Base-by-base conservation (phyloP, 1,284 basidiomycete species). In the Irpex rosettiformis region DNA sequence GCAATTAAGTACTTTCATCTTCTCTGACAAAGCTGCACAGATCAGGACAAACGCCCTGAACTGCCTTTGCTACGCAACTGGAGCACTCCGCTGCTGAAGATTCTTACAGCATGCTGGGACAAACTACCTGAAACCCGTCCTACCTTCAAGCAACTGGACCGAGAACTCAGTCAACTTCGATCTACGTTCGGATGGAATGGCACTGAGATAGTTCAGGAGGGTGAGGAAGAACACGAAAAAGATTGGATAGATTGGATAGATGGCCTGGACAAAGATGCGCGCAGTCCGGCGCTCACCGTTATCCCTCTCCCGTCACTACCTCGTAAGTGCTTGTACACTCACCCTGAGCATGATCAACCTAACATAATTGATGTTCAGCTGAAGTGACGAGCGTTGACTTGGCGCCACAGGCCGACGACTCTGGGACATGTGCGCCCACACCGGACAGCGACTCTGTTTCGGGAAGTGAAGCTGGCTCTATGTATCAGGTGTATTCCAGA, bases 21-120 rank as follows among this genome's bases (percentile, higher is more conserved):
- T 21, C 56, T 45, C 22, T 28, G 53, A 7, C 56, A 45, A 37
- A 28, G 10, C 28, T 28, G 21, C 25, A 13, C 64, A 88, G 87
- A 74, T 52, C 80, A 84, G 61, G 77, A 87, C 58, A 77, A 75
- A 56, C 80, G 86, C 2, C 81, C 84, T 0, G 67, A 74, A 1
- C 70, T 85, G 25, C 85, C 85, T 0, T 65, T 65, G 5, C 69
- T 69, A 11, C 69, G 40, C 58, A 67, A 40, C 58, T 71, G 67
- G 64, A 66, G 55, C 6, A 57, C 66, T 16, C 65, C 64, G 3
- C 65, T 81, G 7, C 69, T 72, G 55, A 66, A 70, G 22, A 67
- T 85, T 49, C 71, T 86, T 33, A 66, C 69, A 6, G 37, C 63
- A 3, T 84, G 82, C 64, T 88, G 86, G 86, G 68, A 73, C 27